Conservation (phyloP, 768 basidiomycete species). For the Lactarius sanguifluus region DNA sequence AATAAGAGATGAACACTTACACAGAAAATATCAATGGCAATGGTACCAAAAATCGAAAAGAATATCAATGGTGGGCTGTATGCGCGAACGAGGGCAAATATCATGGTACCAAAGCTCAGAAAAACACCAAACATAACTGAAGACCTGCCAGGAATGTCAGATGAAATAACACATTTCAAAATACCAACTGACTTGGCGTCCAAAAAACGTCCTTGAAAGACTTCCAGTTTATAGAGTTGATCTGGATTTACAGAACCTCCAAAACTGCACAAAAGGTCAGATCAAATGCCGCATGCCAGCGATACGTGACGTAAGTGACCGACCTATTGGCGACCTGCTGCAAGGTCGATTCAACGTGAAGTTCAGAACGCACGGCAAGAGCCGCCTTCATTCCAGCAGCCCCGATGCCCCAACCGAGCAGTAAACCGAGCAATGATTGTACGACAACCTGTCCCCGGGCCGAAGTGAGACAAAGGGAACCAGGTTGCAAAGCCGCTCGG, state of each 20-base stretch:
- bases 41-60: conserved; percentile 48
- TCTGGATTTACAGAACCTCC: conserved; percentile 42
- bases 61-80: conserved; percentile 47
- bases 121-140: conserved; percentile 50
- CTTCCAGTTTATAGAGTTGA: conserved; percentile 38
- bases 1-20: conserved; percentile 32
- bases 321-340: conserved; percentile 31
- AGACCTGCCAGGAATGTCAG: conserved; percentile 34
- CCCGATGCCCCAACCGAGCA: conserved; percentile 56
- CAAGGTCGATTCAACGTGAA: conserved; percentile 33
- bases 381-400: conserved; percentile 53
- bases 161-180: neutral
- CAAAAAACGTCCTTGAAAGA: conserved; percentile 52
- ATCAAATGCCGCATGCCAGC: neutral
- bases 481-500: conserved; percentile 40
- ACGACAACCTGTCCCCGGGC: conserved; percentile 3
- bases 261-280: conserved; percentile 28
- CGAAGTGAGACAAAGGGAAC: conserved; percentile 25
- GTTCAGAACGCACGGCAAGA: conserved; percentile 40
- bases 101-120: conserved; percentile 45
- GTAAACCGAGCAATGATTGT: conserved; percentile 40
- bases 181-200: conserved; percentile 38
- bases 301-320: neutral
- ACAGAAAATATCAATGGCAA: conserved; percentile 46
- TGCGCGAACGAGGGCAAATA: conserved; percentile 47